A percentile compares a stretch with the other conserved stretches of the same genome.
phyloP scores from a whole-genome alignment of 306 rosid species.

The Gastrolobium villosum region DNA sequence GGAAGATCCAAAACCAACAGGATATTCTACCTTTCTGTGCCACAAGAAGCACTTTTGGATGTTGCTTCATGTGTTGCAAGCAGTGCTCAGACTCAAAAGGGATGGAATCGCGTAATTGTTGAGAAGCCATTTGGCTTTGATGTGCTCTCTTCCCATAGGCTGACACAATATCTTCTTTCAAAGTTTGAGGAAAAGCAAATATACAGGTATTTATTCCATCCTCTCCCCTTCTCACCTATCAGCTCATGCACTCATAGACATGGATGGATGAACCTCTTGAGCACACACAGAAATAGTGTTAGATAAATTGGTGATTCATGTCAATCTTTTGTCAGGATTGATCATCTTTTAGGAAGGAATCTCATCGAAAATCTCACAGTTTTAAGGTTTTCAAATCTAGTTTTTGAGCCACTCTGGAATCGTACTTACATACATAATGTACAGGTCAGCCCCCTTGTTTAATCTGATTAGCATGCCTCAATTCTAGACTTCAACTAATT shows the following conservation, averaged over 20 bases:
- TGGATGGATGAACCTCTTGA: constrained; percentile 21
- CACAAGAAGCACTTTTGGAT: constrained; percentile 91
- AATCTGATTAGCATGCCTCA: constrained; percentile 34
- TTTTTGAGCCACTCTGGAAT: constrained; percentile 93
- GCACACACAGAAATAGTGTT: constrained; percentile 17
- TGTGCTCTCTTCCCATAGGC: constrained; percentile 71
- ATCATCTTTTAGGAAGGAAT: constrained; percentile 95
- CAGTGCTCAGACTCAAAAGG: constrained; percentile 80
- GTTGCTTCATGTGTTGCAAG: constrained; percentile 76
- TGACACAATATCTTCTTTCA: constrained; percentile 84
- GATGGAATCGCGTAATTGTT: constrained; percentile 92
- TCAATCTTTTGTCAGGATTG: constrained; percentile 76
- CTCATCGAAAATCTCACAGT: constrained; percentile 95
- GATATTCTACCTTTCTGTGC: constrained; percentile 96
- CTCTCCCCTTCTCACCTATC: constrained; percentile 27
- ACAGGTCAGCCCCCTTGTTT: constrained; percentile 62
- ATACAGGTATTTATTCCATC: constrained; percentile 69
- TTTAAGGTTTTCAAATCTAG: constrained; percentile 92
- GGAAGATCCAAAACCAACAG: constrained; percentile 77
- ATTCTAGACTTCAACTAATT: constrained; percentile 5
- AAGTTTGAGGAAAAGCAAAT: constrained; percentile 87
- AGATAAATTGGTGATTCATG: constrained; percentile 31
- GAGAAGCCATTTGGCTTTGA: constrained; percentile 97
- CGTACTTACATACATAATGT: constrained; percentile 80
- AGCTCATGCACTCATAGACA: constrained; percentile 31